Conservation (phyloP, 202 grass and related monocot species). For the Alloteropsis angusta region DNA sequence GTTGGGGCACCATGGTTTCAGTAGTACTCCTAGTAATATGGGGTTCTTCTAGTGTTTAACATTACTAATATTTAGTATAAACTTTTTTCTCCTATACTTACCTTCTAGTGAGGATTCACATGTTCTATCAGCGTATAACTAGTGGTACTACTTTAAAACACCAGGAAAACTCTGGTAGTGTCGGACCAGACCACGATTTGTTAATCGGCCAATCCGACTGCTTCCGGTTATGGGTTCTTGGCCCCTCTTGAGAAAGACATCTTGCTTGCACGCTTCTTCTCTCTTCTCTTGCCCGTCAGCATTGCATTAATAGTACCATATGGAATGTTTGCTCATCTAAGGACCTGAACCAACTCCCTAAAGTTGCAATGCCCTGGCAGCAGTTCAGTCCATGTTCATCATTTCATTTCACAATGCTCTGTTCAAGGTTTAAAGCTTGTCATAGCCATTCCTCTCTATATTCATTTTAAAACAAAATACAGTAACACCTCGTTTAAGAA, state of each 20-base stretch:
- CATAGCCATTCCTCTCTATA: neutral
- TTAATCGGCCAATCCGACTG: too few relatives aligned
- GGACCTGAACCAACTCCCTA: neutral
- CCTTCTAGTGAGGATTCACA: too few relatives aligned
- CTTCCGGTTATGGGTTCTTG: too few relatives aligned
- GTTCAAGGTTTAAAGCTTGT: neutral
- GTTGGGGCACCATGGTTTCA: too few relatives aligned
- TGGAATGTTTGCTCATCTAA: constrained; percentile 11
- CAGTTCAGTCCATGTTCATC: constrained; percentile 1
- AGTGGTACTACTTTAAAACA: too few relatives aligned
- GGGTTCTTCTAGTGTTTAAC: too few relatives aligned
- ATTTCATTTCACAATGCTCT: neutral
- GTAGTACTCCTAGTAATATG: too few relatives aligned
- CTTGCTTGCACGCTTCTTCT: neutral
- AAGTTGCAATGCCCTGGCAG: neutral
- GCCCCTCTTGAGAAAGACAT: neutral
- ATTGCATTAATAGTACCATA: constrained; percentile 10
- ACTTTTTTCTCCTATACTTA: too few relatives aligned
- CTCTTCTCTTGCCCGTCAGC: neutral
- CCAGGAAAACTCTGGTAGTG: too few relatives aligned
- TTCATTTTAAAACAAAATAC: neutral
- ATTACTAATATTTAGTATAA: too few relatives aligned
- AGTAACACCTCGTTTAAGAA: neutral
- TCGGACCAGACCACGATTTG: too few relatives aligned
- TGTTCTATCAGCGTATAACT: too few relatives aligned